These are phyloP conservation scores for Coprinellus micaceus DNA, from an alignment of 768 basidiomycete species.

Conservation along the genomic window DNA sequence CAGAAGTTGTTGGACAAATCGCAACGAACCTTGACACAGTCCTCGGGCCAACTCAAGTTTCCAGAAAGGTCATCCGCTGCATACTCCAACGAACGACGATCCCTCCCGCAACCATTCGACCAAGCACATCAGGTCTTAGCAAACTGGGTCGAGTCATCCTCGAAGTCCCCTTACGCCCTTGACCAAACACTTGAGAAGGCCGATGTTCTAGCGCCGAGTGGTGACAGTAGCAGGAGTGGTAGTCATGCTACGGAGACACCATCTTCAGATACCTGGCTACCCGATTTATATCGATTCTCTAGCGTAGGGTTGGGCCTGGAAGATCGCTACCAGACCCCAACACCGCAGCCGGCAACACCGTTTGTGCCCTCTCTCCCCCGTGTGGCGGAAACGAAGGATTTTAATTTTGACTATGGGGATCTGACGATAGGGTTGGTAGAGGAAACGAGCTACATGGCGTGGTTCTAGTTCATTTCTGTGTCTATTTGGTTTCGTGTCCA, in stretches of 20 bases:
- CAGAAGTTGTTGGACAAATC: conserved; percentile 54
- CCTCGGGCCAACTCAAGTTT: conserved; percentile 2
- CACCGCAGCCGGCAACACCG: conserved; percentile 32
- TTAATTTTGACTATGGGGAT: conserved; percentile 63
- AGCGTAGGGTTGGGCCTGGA: conserved; percentile 40
- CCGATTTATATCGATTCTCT: conserved; percentile 45
- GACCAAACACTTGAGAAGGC: neutral
- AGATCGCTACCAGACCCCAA: conserved; percentile 34
- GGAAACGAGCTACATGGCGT: conserved; percentile 66
- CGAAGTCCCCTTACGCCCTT: neutral
- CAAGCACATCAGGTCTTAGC: conserved; percentile 31
- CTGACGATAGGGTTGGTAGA: conserved; percentile 51
- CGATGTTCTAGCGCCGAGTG: neutral
- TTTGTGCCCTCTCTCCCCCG: conserved; percentile 47
- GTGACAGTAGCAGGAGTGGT: conserved; percentile 15
- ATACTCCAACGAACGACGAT: conserved; percentile 5
- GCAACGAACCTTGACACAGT: conserved; percentile 14
- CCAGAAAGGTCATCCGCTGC: conserved; percentile 17
- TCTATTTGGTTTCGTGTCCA: neutral
- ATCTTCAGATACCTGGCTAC: conserved; percentile 32
- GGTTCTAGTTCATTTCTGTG: conserved; percentile 42
- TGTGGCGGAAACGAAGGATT: conserved; percentile 49
- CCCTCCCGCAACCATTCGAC: conserved; percentile 32
- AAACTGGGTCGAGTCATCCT: conserved; percentile 28
- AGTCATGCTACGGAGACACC: conserved; percentile 4